A percentile compares a stretch with the other conserved stretches of the same genome.
Evolutionary conservation across 164 flowering plant genomes (phyloP).

Genomic region (Piper betle): DNA sequence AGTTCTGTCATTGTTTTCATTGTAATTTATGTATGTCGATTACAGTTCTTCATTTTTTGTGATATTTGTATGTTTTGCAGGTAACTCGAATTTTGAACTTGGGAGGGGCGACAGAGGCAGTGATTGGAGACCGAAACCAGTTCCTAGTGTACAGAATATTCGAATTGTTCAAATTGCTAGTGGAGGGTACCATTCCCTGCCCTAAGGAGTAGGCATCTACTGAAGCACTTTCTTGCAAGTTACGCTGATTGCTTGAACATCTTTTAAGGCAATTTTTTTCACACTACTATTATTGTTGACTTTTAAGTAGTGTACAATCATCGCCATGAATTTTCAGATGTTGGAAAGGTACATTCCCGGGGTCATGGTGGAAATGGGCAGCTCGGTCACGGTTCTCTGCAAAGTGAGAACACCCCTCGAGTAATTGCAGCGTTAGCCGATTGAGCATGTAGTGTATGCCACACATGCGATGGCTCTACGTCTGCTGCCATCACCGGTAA

Average conservation of each 20-base stretch:
- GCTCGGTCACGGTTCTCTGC: too few relatives aligned
- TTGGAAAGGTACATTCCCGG: conserved; percentile 83
- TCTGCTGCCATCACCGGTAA: conserved; percentile 85
- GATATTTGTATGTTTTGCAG: conserved; percentile 20
- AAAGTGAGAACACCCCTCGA: conserved; percentile 55
- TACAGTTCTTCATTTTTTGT: neutral
- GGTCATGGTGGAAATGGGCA: too few relatives aligned
- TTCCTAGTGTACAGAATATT: conserved; percentile 50
- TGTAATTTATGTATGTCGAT: too few relatives aligned
- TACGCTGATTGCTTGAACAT: neutral
- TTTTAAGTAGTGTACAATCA: too few relatives aligned
- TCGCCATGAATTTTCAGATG: conserved; percentile 30
- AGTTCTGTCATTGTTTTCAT: too few relatives aligned
- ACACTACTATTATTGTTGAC: too few relatives aligned
- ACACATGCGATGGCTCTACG: conserved; percentile 81
- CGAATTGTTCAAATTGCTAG: conserved; percentile 63
- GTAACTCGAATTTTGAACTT: conserved; percentile 87
- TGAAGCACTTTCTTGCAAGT: neutral
- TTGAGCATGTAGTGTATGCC: conserved; percentile 36
- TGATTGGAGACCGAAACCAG: conserved; percentile 77
- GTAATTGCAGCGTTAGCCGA: conserved; percentile 51
- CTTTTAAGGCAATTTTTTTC: neutral
- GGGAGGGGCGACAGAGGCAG: conserved; percentile 70
- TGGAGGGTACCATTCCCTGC: conserved; percentile 93
- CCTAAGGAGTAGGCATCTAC: conserved; percentile 50